phyloP scores from a whole-genome alignment of 2,329 filamentous ascomycete genomes.

The Colletotrichum musicola region DNA sequence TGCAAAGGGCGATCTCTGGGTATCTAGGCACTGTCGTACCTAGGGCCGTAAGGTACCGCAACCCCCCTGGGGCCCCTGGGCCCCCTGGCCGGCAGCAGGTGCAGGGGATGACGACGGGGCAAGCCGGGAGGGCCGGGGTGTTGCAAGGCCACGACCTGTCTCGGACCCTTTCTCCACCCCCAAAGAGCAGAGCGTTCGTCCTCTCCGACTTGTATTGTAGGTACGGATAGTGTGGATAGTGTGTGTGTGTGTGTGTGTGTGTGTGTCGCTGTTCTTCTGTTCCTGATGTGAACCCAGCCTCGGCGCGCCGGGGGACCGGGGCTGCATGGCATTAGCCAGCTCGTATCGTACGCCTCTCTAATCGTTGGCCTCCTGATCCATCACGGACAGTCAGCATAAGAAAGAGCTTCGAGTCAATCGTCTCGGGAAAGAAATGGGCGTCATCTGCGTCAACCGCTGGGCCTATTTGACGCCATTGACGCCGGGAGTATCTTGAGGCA shows the following conservation, averaged over 20 bases:
- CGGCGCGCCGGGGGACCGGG: neutral
- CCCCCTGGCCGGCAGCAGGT: constrained; percentile 13
- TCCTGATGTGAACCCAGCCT: constrained; percentile 12
- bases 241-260: constrained; percentile 10
- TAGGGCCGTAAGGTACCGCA: constrained; percentile 34
- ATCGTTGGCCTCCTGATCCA: constrained; percentile 28
- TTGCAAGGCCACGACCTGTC: constrained; percentile 35
- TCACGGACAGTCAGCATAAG: constrained; percentile 25
- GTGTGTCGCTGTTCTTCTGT: neutral
- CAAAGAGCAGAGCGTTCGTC: constrained; percentile 24
- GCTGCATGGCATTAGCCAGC: constrained; percentile 20
- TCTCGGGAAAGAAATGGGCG: constrained; percentile 27
- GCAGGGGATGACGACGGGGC: constrained; percentile 32
- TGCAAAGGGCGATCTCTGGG: constrained; percentile 28
- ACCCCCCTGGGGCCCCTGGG: too few relatives aligned
- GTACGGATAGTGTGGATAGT: neutral
- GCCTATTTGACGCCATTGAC: constrained; percentile 37
- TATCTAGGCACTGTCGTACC: neutral
- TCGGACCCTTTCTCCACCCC: constrained; percentile 38
- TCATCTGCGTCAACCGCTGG: constrained; percentile 33
- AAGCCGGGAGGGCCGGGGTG: constrained; percentile 30
- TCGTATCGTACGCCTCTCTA: constrained; percentile 18
- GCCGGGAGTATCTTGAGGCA: constrained; percentile 18
- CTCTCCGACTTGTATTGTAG: constrained; percentile 8
- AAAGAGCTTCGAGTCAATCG: constrained; percentile 35